Percentiles rank a stretch among this genome's conserved stretches.
These are phyloP conservation scores for Atractiella rhizophila DNA, from an alignment of 768 basidiomycete genomes.

Conservation along the genomic window DNA sequence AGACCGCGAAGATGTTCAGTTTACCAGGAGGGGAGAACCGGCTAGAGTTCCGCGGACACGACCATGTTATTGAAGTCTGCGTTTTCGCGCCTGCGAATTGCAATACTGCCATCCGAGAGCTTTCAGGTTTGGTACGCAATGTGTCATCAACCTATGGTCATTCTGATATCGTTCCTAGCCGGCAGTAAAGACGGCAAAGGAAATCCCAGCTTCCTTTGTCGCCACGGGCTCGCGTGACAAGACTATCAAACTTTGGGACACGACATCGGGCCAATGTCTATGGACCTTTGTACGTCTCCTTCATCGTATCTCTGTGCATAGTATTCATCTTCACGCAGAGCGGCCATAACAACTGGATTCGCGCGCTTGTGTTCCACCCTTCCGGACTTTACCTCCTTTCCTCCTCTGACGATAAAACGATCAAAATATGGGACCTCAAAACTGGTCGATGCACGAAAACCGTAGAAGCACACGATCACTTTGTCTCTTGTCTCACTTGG, in stretches of 20 bases:
- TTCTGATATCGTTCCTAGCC: conserved; percentile 5
- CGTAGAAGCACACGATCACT: conserved; percentile 64
- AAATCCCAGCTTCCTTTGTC: conserved; percentile 28
- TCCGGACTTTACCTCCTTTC: conserved; percentile 72
- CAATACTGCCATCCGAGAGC: conserved; percentile 48
- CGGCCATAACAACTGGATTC: conserved; percentile 60
- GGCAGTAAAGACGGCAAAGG: conserved; percentile 27
- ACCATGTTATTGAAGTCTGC: conserved; percentile 58
- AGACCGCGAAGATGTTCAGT: conserved; percentile 62
- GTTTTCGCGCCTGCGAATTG: conserved; percentile 54
- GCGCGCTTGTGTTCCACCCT: conserved; percentile 68
- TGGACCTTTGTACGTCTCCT: conserved; percentile 36
- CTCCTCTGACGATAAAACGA: conserved; percentile 72
- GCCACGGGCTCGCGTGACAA: conserved; percentile 75
- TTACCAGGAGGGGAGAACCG: conserved; percentile 47
- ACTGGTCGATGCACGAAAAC: conserved; percentile 66
- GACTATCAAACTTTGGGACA: conserved; percentile 76
- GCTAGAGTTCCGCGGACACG: conserved; percentile 61
- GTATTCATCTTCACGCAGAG: neutral
- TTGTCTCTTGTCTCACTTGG: conserved; percentile 60
- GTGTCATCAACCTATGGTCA: neutral
- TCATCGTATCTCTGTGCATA: too few relatives aligned
- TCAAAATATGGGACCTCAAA: conserved; percentile 67
- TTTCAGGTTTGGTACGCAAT: conserved; percentile 39
- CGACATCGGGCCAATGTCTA: conserved; percentile 51